Conservation (phyloP, 208 protist genomes). For the Balamuthia mandrillaris region DNA sequence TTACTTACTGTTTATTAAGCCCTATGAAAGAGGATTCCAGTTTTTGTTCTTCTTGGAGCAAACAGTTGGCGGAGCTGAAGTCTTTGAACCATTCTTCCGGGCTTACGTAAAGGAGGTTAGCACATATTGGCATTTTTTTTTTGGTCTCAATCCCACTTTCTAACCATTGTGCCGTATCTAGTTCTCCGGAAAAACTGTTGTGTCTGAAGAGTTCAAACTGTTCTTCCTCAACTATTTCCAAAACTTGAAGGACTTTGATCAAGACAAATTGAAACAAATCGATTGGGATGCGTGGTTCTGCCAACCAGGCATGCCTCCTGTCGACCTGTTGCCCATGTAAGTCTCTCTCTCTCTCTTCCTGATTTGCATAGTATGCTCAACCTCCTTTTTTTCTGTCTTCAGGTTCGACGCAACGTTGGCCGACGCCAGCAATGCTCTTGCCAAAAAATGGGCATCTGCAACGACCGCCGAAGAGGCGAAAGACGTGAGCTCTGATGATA, state of each 20-base stretch:
- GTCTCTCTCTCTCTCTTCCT: too few species aligned
- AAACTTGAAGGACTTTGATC: background rate
- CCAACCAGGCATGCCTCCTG: slow-evolving; percentile 35
- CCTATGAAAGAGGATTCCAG: slow-evolving; percentile 63
- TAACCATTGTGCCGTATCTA: background rate
- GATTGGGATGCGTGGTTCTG: slow-evolving; percentile 77
- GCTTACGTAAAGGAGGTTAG: slow-evolving; percentile 55
- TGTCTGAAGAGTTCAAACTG: slow-evolving; percentile 58
- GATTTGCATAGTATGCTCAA: too few species aligned
- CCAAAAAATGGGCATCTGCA: background rate
- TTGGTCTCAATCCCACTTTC: background rate
- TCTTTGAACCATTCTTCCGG: slow-evolving; percentile 65
- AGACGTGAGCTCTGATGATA: background rate
- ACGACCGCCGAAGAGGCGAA: background rate
- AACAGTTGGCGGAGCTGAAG: slow-evolving; percentile 55
- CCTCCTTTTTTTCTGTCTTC: too few species aligned
- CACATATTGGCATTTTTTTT: background rate
- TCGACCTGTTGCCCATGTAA: background rate
- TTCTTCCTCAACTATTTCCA: slow-evolving; percentile 67
- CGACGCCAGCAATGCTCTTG: too few species aligned
- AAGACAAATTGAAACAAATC: slow-evolving; percentile 45
- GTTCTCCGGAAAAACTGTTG: slow-evolving; percentile 63
- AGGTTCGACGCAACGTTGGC: background rate
- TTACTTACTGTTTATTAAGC: too few species aligned
- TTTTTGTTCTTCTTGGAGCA: slow-evolving; percentile 73